Evolutionary conservation across 306 rosid species (phyloP).

Genomic region (Sophora flavescens): DNA sequence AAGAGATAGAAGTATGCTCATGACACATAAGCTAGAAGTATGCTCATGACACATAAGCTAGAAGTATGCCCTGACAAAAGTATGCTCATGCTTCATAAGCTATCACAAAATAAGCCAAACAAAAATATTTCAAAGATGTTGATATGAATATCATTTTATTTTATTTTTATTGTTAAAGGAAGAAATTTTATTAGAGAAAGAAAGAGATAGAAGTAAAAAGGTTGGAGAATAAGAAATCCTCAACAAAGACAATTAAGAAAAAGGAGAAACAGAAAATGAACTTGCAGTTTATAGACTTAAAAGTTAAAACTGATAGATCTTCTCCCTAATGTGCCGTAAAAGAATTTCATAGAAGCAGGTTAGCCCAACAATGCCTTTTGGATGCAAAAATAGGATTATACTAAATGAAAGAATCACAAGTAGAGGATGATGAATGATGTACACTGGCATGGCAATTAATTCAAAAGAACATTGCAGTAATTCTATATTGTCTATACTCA

Average conservation of each 20-base stretch:
- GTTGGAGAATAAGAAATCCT: neutral
- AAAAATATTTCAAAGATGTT: constrained; percentile 29
- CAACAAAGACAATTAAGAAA: neutral
- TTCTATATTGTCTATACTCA: neutral
- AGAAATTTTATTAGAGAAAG: neutral
- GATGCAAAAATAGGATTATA: neutral
- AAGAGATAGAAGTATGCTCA: too few species aligned
- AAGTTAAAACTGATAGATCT: neutral
- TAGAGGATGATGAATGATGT: neutral
- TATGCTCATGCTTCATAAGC: neutral
- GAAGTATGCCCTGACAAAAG: neutral
- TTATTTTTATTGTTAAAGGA: neutral
- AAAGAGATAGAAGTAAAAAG: neutral
- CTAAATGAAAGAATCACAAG: constrained; percentile 15
- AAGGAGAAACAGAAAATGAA: neutral
- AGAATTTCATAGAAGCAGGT: neutral
- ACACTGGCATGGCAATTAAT: neutral
- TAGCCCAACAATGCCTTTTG: constrained; percentile 20
- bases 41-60: neutral
- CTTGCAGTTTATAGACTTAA: neutral
- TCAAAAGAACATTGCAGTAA: neutral
- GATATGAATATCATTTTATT: neutral
- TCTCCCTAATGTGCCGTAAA: neutral
- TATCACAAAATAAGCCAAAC: constrained; percentile 3
- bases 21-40: too few species aligned